These are phyloP conservation scores for Blastomyces parvus DNA, from an alignment of 2,329 filamentous ascomycete species.

Conservation along the genomic window DNA sequence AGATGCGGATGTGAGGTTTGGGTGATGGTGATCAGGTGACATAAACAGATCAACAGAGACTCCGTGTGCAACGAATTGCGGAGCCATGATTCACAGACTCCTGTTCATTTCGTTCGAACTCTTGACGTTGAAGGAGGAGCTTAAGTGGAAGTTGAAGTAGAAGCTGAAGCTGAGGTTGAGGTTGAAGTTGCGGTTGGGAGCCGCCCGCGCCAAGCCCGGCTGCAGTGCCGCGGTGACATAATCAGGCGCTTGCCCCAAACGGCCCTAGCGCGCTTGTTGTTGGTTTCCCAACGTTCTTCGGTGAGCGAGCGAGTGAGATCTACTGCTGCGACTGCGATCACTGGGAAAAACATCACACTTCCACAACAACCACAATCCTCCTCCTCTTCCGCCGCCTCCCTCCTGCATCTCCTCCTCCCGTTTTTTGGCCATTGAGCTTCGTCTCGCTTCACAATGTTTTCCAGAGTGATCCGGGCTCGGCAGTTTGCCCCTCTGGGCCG, in stretches of 20 bases:
- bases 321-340: not conserved
- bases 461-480: constrained; percentile 57
- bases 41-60: too few relatives aligned
- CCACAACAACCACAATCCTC: not conserved
- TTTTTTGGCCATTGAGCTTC: constrained; percentile 12
- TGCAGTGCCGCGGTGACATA: not conserved
- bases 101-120: too few relatives aligned
- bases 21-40: too few relatives aligned
- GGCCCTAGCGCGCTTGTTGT: not conserved
- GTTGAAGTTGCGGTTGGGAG: not conserved
- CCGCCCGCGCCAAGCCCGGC: not conserved
- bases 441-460: constrained; percentile 52
- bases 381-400: not conserved
- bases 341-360: not conserved
- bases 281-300: constrained; percentile 3
- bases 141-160: too few relatives aligned
- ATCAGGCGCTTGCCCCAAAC: not conserved
- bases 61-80: too few relatives aligned
- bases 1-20: too few relatives aligned
- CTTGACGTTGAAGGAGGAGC: too few relatives aligned
- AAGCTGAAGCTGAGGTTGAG: not conserved
- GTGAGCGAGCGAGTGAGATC: not conserved
- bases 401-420: not conserved
- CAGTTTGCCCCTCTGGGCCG: constrained; percentile 49
- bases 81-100: too few relatives aligned